Evolutionary conservation across 495 filamentous ascomycete genomes (phyloP).

Genomic region (Pyrenula massariospora): DNA sequence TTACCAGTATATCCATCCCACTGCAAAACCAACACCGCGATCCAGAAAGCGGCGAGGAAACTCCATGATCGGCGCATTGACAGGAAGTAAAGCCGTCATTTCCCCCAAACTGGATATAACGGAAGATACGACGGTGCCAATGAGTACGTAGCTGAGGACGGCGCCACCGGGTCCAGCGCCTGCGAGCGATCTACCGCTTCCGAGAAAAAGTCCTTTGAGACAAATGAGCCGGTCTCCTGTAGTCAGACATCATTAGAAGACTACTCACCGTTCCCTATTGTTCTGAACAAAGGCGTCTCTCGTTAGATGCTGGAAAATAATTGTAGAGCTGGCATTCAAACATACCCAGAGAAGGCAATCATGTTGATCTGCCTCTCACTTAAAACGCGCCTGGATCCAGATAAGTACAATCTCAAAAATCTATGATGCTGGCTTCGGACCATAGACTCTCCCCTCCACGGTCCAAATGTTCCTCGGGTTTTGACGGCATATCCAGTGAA

Average conservation of each 20-base stretch:
- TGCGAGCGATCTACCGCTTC: conserved; percentile 20
- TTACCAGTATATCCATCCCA: conserved; percentile 46
- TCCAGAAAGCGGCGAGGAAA: conserved; percentile 36
- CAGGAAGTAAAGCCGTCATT: conserved; percentile 39
- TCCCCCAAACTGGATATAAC: conserved; percentile 37
- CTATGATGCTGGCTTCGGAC: conserved; percentile 6
- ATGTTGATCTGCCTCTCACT: conserved; percentile 27
- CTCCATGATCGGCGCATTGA: conserved; percentile 37
- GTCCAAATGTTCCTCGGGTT: conserved; percentile 3
- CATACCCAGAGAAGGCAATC: conserved; percentile 29
- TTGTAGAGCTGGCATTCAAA: neutral
- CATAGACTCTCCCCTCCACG: neutral
- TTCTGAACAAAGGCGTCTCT: conserved; percentile 3
- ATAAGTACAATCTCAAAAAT: conserved; percentile 12
- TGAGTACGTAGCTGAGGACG: conserved; percentile 27
- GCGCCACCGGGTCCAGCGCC: conserved; percentile 23
- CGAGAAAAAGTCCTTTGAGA: conserved; percentile 20
- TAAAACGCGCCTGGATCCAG: conserved; percentile 16
- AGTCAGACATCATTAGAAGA: neutral
- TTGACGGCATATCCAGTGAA: conserved; percentile 6
- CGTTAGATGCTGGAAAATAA: neutral
- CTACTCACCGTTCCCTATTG: conserved; percentile 22
- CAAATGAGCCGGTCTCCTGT: neutral
- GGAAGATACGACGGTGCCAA: conserved; percentile 36
- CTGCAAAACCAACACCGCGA: conserved; percentile 33